phyloP scores from a whole-genome alignment of 305 asterid genomes.

The Euphrasia arctica region DNA sequence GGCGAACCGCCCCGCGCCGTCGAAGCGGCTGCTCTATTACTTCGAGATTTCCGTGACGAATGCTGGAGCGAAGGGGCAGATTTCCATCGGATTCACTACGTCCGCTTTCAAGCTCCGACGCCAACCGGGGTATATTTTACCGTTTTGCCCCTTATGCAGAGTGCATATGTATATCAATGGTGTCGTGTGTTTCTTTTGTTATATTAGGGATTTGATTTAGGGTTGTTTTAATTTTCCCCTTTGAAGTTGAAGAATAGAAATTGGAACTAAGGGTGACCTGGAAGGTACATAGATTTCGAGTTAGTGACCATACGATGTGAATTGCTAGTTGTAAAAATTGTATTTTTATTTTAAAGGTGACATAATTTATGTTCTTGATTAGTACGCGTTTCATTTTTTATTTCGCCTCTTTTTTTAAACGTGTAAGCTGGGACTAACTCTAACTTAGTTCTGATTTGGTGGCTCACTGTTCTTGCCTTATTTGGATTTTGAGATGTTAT shows the following conservation, averaged over 20 bases:
- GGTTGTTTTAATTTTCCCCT: slow-evolving; percentile 8
- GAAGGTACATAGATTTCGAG: slow-evolving; percentile 7
- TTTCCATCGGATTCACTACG: slow-evolving; percentile 83
- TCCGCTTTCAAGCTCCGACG: slow-evolving; percentile 69
- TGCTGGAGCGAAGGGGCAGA: slow-evolving; percentile 82
- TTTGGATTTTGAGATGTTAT: slow-evolving; percentile 19
- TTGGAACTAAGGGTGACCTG: slow-evolving; percentile 7
- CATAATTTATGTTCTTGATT: neutral
- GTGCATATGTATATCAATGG: neutral
- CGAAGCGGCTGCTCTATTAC: slow-evolving; percentile 70
- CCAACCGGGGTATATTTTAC: slow-evolving; percentile 76
- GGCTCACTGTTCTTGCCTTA: slow-evolving; percentile 1
- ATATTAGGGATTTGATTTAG: slow-evolving; percentile 3
- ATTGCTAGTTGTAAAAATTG: slow-evolving; percentile 6
- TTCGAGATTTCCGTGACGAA: slow-evolving; percentile 78
- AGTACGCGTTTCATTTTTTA: neutral
- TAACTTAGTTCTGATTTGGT: slow-evolving; percentile 6
- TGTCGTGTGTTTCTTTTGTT: neutral
- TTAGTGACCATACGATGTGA: slow-evolving; percentile 5
- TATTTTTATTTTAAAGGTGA: neutral
- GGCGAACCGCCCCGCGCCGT: slow-evolving; percentile 81
- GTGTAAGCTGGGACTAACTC: neutral
- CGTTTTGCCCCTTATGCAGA: neutral
- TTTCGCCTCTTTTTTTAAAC: neutral
- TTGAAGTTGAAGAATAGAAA: slow-evolving; percentile 12